phyloP scores from a whole-genome alignment of 192 early-diverging fungal genomes.

The Backusella liffmaniae region DNA sequence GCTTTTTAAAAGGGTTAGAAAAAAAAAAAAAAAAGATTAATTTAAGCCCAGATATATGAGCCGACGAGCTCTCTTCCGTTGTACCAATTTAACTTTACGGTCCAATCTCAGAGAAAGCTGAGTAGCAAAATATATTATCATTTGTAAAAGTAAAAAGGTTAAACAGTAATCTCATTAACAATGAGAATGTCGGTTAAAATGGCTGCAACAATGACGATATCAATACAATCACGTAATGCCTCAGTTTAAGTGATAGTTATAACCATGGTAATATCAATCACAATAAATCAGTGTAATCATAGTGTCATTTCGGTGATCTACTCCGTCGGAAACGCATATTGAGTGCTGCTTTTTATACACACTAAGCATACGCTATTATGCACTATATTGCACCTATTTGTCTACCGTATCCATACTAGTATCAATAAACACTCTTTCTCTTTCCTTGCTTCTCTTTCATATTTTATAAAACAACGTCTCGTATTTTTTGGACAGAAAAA shows the following conservation, averaged over 20 bases:
- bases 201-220: background rate
- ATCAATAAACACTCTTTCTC: background rate
- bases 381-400: background rate
- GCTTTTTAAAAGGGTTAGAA: background rate
- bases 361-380: background rate
- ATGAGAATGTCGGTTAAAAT: too few species aligned
- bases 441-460: background rate
- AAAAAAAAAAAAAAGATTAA: background rate
- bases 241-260: background rate
- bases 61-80: background rate
- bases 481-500: background rate
- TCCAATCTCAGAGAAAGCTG: background rate
- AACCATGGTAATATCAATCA: background rate
- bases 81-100: background rate
- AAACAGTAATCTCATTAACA: background rate
- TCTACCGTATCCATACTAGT: background rate
- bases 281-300: background rate
- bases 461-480: background rate
- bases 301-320: constrained; percentile 3
- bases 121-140: background rate
- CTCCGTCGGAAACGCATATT: background rate
- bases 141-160: background rate
- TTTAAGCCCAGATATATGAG: background rate
- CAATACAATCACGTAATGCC: background rate
- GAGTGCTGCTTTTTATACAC: background rate